Conservation (phyloP, 108 stramenopile species). For the Skeletonema tropicum region DNA sequence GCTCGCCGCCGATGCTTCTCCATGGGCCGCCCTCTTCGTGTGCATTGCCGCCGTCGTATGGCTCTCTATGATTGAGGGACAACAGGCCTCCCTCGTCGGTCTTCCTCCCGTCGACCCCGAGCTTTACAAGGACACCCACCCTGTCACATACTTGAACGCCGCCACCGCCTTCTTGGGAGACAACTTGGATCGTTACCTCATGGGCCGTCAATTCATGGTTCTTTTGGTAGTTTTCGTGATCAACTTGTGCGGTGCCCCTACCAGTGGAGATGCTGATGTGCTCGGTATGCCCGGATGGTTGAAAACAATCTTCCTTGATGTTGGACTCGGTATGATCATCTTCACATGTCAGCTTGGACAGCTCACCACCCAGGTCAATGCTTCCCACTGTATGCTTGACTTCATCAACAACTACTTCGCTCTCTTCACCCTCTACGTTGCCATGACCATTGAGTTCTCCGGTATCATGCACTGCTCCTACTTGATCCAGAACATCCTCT, state of each 20-base stretch:
- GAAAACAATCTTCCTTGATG: slow-evolving; percentile 68
- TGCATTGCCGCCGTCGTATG: slow-evolving; percentile 54
- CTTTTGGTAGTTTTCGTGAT: slow-evolving; percentile 74
- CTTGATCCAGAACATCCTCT: slow-evolving; percentile 57
- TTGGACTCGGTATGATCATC: slow-evolving; percentile 81
- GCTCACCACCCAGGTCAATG: slow-evolving; percentile 83
- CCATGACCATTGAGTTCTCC: slow-evolving; percentile 61
- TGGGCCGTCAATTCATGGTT: slow-evolving; percentile 92
- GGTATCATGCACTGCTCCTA: slow-evolving; percentile 75
- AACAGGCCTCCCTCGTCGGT: slow-evolving; percentile 64
- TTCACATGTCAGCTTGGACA: slow-evolving; percentile 77
- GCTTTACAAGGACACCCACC: slow-evolving; percentile 74
- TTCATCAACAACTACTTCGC: slow-evolving; percentile 86
- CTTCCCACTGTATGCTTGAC: slow-evolving; percentile 82
- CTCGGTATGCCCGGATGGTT: slow-evolving; percentile 60
- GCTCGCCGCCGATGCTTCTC: slow-evolving; percentile 56
- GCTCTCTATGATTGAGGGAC: slow-evolving; percentile 80
- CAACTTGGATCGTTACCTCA: slow-evolving; percentile 84
- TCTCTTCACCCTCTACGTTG: slow-evolving; percentile 63
- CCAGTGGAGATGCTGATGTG: slow-evolving; percentile 56
- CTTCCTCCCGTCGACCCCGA: slow-evolving; percentile 70
- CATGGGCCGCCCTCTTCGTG: slow-evolving; percentile 55
- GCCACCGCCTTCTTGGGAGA: slow-evolving; percentile 75
- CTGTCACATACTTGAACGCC: slow-evolving; percentile 63
- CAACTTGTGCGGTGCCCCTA: slow-evolving; percentile 68